Conservation (phyloP, 306 rosid species). For the Prunus davidiana region DNA sequence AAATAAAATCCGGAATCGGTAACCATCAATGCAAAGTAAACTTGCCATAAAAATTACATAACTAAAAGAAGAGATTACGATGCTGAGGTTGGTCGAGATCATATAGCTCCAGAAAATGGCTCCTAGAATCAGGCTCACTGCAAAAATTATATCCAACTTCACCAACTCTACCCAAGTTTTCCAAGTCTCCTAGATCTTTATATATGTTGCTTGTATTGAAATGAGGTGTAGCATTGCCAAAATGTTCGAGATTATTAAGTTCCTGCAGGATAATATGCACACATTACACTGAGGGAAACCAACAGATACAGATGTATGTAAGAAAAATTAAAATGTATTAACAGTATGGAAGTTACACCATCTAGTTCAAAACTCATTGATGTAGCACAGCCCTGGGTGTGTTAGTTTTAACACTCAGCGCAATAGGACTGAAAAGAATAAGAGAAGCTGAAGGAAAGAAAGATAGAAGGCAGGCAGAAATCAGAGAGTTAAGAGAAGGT, state of each 20-base stretch:
- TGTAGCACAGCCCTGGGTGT: no score
- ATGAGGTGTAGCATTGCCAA: constrained; percentile 5
- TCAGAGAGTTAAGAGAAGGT: no score
- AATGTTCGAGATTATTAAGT: background rate
- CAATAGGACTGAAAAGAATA: no score
- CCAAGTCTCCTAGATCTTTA: constrained; percentile 24
- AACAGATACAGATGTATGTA: background rate
- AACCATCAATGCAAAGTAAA: no score
- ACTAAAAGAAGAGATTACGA: background rate
- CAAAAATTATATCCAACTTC: constrained; percentile 12
- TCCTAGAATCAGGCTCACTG: background rate
- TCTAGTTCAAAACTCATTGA: background rate
- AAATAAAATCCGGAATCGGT: no score
- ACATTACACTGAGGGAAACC: background rate
- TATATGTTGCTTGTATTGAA: constrained; percentile 19
- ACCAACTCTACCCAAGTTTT: background rate
- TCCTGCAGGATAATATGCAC: background rate
- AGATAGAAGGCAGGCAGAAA: no score
- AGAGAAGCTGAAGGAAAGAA: no score
- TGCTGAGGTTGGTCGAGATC: constrained; percentile 45
- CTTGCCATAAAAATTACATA: no score
- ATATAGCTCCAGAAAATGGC: constrained; percentile 46
- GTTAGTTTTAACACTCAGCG: no score
- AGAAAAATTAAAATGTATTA: background rate
- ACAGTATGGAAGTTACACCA: background rate